Percentiles rank a stretch among this genome's conserved stretches.
These are phyloP conservation scores for Aspergillus ostianus DNA, from an alignment of 495 filamentous ascomycete species.

Conservation along the genomic window DNA sequence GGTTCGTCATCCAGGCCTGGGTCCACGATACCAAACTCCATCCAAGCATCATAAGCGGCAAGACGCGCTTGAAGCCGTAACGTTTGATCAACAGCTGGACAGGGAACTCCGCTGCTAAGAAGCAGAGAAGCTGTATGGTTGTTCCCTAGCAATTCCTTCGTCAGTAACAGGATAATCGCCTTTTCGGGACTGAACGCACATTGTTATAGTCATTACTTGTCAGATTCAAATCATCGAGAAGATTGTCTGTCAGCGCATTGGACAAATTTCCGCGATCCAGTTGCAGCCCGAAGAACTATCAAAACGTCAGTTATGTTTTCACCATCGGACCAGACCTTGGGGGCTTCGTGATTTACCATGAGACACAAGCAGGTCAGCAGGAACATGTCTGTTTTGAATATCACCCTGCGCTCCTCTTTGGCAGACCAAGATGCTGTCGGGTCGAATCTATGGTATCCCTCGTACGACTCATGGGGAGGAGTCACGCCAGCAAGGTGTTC, in stretches of 20 bases:
- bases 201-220: conserved; percentile 47
- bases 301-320: background rate
- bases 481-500: conserved; percentile 23
- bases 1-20: conserved; percentile 38
- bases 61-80: conserved; percentile 20
- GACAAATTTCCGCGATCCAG: conserved; percentile 55
- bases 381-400: conserved; percentile 50
- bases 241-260: conserved; percentile 53
- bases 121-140: conserved; percentile 33
- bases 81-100: conserved; percentile 36
- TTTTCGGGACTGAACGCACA: conserved; percentile 12
- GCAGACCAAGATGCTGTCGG: conserved; percentile 49
- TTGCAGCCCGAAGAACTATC: conserved; percentile 53
- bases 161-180: background rate
- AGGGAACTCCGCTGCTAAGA: conserved; percentile 35
- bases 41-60: conserved; percentile 39
- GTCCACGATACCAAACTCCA: conserved; percentile 47
- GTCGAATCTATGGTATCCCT: conserved; percentile 52
- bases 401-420: conserved; percentile 48
- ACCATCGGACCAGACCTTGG: background rate
- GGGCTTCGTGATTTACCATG: conserved; percentile 16
- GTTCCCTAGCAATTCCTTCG: conserved; percentile 20
- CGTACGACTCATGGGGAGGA: conserved; percentile 34
- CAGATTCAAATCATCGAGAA: conserved; percentile 52
- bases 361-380: conserved; percentile 48